Conservation (phyloP, 441 rosid genomes). For the Populus hybrid region DNA sequence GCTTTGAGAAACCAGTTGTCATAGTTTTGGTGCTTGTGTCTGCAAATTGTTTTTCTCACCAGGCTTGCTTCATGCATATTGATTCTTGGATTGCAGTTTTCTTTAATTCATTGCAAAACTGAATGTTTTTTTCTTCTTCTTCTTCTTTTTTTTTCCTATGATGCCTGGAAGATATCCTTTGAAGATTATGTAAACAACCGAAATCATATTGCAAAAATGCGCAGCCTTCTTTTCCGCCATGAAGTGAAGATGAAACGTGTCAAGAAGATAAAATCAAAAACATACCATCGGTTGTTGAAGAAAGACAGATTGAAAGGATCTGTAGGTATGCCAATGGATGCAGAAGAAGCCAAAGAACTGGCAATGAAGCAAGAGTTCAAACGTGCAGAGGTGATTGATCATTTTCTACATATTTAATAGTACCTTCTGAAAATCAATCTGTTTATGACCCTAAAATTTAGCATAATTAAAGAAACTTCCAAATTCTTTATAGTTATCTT, state of each 20-base stretch:
- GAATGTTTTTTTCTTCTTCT: not conserved
- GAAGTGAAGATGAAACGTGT: slow-evolving; percentile 78
- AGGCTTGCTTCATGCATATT: not conserved
- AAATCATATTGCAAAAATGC: slow-evolving; percentile 74
- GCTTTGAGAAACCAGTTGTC: not conserved
- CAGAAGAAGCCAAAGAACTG: slow-evolving; percentile 79
- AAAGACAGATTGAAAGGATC: slow-evolving; percentile 58
- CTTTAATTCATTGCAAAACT: not conserved
- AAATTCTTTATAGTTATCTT: not conserved
- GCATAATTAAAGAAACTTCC: not conserved
- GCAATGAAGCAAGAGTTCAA: slow-evolving; percentile 71
- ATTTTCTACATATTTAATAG: slow-evolving; percentile 11
- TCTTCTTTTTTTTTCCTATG: slow-evolving; percentile 16
- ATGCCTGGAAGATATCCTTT: slow-evolving; percentile 57
- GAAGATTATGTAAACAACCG: slow-evolving; percentile 66
- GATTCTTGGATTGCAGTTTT: not conserved
- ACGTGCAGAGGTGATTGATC: slow-evolving; percentile 70
- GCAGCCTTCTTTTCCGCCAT: slow-evolving; percentile 83
- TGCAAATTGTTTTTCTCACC: not conserved
- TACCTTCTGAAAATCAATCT: not conserved
- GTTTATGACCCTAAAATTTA: not conserved
- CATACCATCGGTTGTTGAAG: slow-evolving; percentile 69
- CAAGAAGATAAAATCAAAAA: slow-evolving; percentile 94
- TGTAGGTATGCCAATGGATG: slow-evolving; percentile 58
- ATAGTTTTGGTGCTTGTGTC: not conserved